Base-by-base conservation (phyloP, 116 monocot genomes). In the Zostera marina region DNA sequence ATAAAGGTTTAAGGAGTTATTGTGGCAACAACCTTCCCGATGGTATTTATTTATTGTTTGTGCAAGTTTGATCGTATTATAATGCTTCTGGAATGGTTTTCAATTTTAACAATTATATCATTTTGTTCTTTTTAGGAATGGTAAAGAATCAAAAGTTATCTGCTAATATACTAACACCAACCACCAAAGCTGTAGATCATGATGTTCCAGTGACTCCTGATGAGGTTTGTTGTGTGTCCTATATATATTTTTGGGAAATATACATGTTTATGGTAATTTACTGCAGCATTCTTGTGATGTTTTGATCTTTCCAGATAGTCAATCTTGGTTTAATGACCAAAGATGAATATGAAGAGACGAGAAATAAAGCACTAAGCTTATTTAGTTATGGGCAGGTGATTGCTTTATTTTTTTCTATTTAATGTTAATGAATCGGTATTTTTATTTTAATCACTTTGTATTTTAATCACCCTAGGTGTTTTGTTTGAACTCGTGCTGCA, bases 151-250 rank as follows among this genome's bases (percentile, higher is more conserved):
- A 89, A 55, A 88, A 82, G 70, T 67, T 96, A 22, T 56, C 85
- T 59, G 42, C 63, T 46, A 96, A 96, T 72, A 89, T 96, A 56
- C 75, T 96, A 53, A 96, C 94, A 58, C 94, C 94, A 57, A 96
- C 94, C 63, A 96, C 89, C 15, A 96, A 96, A 73, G 68, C 77
- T 62, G 51, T 52, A 39, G 75, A 89, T 70, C 89, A 89, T 82
- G 94, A 96, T 74, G 82, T 85, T 45, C 94, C 94, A 38, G 89
- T 96, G 38, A 82, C 94, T 68, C 85, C 94, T 65, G 79, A 79
- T 53, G 89, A 96, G 85, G 94, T 88, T 32, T 3, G 32, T 32
- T 32, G 32, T 32, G 5, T 32, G 4, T 5, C 32, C 2, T 1
- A 32, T 32, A 32, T 32, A 32, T 47, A 13, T 47, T 47, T 15